Evolutionary conservation across 192 early-diverging fungal species (phyloP), one percentile per base, ranked within the genome.

Genomic region (Rhizophagus clarus): DNA sequence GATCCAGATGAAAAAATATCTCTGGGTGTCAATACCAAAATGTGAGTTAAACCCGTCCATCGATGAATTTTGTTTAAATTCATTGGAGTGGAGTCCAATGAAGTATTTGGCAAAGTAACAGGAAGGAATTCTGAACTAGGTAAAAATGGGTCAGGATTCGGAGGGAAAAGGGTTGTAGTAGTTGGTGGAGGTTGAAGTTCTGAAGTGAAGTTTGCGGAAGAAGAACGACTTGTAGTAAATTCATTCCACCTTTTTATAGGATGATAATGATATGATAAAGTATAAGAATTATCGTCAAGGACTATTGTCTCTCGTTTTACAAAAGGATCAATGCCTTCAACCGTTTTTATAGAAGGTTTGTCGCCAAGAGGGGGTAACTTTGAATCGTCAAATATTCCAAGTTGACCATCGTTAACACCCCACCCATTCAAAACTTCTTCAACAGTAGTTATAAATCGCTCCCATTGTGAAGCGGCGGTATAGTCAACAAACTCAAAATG

Each of bases 401-500:
- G 73, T 12, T 83, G 74, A n/a, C 85, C 88, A 72, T 90, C 85
- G 74, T 84, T 85, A 22, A 94, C 77, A 9, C 84, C 86, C 92
- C 92, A 93, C 28, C 81, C 69, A 63, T 78, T 82, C 28, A 94
- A 83, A 62, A 85, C 82, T 71, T 87, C 84, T 83, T 94, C 93
- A 61, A 94, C 86, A 4, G 87, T 81, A 49, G 89, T 90, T 22
- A 90, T 84, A 68, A 92, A 88, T 56, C 85, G 84, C 69, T 94
- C 93, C 87, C 90, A 92, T 56, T 87, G 84, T 31, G 92, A 92
- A 17, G 92, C 89, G 28, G 93, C 87, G 0, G 92, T 93, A 83
- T 94, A 93, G 83, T 93, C 92, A 10, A 93, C 89, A 76, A 94
- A 88, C 80, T 94, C 93, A 81, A 91, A 94, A 77, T 85, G 87